phyloP scores from a whole-genome alignment of 2,329 filamentous ascomycete species.

The Ramularia collo-cygni region DNA sequence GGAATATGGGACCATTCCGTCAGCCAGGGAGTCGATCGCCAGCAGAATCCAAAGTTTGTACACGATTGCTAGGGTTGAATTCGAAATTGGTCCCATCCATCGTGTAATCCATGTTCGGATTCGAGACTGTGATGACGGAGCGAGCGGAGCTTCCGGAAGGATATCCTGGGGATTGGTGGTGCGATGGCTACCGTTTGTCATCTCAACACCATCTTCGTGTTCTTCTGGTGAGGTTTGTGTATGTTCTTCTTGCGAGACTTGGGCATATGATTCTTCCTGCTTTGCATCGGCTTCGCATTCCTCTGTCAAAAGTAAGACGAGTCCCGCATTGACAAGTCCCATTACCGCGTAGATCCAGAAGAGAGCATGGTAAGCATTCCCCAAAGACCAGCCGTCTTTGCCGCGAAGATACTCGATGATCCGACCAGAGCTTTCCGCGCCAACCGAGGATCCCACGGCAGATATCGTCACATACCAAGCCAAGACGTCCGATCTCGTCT shows the following conservation, averaged over 20 bases:
- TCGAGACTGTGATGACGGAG: conserved; percentile 6
- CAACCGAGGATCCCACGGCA: conserved; percentile 49
- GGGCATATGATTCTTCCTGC: conserved; percentile 24
- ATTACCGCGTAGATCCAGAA: conserved; percentile 54
- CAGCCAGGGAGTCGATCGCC: conserved; percentile 59
- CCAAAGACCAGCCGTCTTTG: conserved; percentile 43
- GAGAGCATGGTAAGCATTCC: conserved; percentile 50
- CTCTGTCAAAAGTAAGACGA: conserved; percentile 43
- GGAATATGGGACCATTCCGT: conserved; percentile 53
- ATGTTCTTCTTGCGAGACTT: conserved; percentile 23
- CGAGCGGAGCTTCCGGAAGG: conserved; percentile 2
- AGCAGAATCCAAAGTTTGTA: conserved; percentile 61
- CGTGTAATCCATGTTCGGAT: conserved; percentile 12
- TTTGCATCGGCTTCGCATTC: conserved; percentile 40
- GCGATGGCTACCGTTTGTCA: too few species aligned
- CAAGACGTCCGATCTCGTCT: conserved; percentile 55
- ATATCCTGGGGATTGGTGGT: too few species aligned
- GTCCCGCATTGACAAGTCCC: conserved; percentile 46
- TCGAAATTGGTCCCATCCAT: conserved; percentile 51
- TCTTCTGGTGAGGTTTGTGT: too few species aligned
- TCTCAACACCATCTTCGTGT: too few species aligned
- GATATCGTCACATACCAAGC: conserved; percentile 58
- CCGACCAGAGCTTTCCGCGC: conserved; percentile 48
- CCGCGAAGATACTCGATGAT: conserved; percentile 43
- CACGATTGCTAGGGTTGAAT: conserved; percentile 48